Evolutionary conservation across 768 basidiomycete species (phyloP).

Genomic region (Gloeopeniophorella convolvens): DNA sequence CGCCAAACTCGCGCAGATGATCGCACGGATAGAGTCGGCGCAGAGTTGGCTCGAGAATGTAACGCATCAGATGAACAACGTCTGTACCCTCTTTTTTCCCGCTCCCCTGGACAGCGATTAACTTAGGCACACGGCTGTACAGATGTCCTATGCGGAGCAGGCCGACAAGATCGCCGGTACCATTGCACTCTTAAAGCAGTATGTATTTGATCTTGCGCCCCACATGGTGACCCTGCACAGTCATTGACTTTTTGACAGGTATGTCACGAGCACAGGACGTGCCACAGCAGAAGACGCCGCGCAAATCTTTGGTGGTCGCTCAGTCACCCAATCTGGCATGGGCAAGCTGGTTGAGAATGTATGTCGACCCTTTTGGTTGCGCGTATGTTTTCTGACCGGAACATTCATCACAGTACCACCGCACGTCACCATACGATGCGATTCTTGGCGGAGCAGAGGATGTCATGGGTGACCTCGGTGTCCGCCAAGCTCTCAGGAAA

Average conservation of each 20-base stretch:
- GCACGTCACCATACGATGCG: conserved; percentile 78
- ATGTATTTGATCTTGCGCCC: conserved; percentile 24
- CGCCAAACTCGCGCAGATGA: conserved; percentile 83
- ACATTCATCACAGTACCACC: conserved; percentile 51
- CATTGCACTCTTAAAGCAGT: conserved; percentile 88
- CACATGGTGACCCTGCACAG: conserved; percentile 12
- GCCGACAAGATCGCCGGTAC: conserved; percentile 82
- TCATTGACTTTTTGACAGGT: conserved; percentile 39
- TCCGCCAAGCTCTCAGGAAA: conserved; percentile 64
- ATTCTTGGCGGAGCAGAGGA: conserved; percentile 79
- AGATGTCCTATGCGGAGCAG: conserved; percentile 87
- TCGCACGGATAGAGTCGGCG: conserved; percentile 76
- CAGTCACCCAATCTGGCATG: conserved; percentile 82
- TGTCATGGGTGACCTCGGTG: conserved; percentile 66
- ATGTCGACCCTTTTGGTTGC: neutral
- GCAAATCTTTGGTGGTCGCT: conserved; percentile 86
- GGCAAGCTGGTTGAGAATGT: conserved; percentile 80
- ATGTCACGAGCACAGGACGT: conserved; percentile 56
- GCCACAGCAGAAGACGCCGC: conserved; percentile 72
- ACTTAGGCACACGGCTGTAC: conserved; percentile 10
- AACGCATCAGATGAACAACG: conserved; percentile 90
- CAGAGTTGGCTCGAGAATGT: conserved; percentile 89
- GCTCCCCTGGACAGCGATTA: conserved; percentile 14
- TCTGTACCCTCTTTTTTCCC: conserved; percentile 27
- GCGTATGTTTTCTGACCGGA: neutral